Conservation (phyloP, 805 yeast genomes). For the Ogataea pignaliae region DNA sequence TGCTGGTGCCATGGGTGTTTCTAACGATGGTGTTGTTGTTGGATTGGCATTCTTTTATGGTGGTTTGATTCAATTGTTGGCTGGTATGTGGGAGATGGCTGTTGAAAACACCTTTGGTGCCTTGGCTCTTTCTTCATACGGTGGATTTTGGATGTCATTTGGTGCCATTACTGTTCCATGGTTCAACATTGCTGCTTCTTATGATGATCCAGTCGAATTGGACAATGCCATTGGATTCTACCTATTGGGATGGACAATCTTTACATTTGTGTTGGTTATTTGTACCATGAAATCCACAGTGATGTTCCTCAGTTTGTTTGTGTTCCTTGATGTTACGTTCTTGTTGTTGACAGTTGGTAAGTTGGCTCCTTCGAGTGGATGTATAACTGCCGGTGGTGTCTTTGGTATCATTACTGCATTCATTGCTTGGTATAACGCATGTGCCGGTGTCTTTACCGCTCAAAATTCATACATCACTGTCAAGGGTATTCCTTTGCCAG, state of each 20-base stretch:
- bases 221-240: constrained; percentile 54
- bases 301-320: constrained; percentile 49
- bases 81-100: constrained; percentile 76
- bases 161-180: constrained; percentile 59
- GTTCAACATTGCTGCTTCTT: constrained; percentile 53
- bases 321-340: constrained; percentile 51
- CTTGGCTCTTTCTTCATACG: constrained; percentile 54
- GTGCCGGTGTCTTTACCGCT: constrained; percentile 60
- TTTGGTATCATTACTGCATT: constrained; percentile 59
- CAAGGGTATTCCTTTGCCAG: constrained; percentile 28
- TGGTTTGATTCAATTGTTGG: constrained; percentile 64
- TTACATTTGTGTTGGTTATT: constrained; percentile 53
- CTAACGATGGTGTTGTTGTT: constrained; percentile 55
- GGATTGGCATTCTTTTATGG: constrained; percentile 70
- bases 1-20: constrained; percentile 64
- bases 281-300: constrained; percentile 55
- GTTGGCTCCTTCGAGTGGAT: constrained; percentile 39
- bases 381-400: constrained; percentile 56
- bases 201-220: constrained; percentile 39
- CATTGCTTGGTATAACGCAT: constrained; percentile 67
- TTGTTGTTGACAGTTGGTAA: constrained; percentile 46
- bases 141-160: constrained; percentile 76
- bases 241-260: constrained; percentile 59
- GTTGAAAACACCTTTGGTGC: constrained; percentile 75
- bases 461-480: constrained; percentile 57